Percentiles rank a stretch among this genome's conserved stretches.
Evolutionary conservation across 192 early-diverging fungal species (phyloP).

Genomic region (Umbelopsis sp.): DNA sequence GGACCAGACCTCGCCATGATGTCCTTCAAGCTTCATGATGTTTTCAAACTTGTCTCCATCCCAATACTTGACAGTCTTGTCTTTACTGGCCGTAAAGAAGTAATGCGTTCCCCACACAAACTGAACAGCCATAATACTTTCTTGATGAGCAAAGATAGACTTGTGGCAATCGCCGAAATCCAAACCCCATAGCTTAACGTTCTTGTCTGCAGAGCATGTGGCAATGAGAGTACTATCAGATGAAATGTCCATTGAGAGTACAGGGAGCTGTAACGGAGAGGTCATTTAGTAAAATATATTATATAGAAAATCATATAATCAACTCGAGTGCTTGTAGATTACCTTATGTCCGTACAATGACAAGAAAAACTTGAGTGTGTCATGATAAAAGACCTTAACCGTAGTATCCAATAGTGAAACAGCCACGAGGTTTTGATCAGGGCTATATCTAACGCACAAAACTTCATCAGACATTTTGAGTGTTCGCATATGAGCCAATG

Average conservation of each 20-base stretch:
- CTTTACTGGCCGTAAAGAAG: conserved; percentile 92
- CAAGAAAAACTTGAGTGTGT: conserved; percentile 96
- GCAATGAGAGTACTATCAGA: conserved; percentile 89
- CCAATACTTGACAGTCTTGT: conserved; percentile 92
- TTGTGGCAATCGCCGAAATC: conserved; percentile 99
- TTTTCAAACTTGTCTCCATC: conserved; percentile 97
- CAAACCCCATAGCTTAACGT: conserved; percentile 97
- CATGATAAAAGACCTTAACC: conserved; percentile 95
- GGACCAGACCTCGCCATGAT: conserved; percentile 94
- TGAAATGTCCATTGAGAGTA: conserved; percentile 98
- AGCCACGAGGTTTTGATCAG: conserved; percentile 85
- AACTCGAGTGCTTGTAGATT: background rate
- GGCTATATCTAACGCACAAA: conserved; percentile 81
- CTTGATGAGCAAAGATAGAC: conserved; percentile 92
- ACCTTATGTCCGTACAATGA: conserved; percentile 95
- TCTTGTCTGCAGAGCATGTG: conserved; percentile 97
- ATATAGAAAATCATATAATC: background rate
- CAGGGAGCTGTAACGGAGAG: conserved; percentile 61
- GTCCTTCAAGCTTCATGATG: conserved; percentile 90
- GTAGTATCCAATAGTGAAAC: conserved; percentile 92
- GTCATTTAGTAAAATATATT: no score
- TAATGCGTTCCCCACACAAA: conserved; percentile 97
- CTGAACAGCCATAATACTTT: conserved; percentile 82
- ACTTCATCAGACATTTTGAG: conserved; percentile 95
- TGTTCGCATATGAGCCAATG: conserved; percentile 85